phyloP scores from a whole-genome alignment of 2,329 filamentous ascomycete species.

The Tympanopsis confertula region DNA sequence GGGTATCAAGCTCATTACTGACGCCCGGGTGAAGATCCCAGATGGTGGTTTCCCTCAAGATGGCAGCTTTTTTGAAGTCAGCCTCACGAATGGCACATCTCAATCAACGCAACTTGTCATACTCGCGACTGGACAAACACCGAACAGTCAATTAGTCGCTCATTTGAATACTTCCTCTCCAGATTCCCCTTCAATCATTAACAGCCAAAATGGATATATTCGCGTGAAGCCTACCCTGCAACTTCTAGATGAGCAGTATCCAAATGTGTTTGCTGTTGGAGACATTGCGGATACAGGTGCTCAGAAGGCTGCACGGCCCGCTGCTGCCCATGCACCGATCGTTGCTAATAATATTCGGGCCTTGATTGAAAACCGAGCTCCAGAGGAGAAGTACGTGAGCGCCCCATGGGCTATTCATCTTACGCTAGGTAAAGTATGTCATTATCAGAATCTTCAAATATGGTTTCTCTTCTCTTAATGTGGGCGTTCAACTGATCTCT shows the following conservation, averaged over 20 bases:
- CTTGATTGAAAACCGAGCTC: constrained; percentile 20
- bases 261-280: constrained; percentile 36
- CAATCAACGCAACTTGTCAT: constrained; percentile 29
- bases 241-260: constrained; percentile 19
- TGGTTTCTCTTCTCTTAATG: background rate
- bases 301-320: constrained; percentile 31
- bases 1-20: constrained; percentile 19
- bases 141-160: constrained; percentile 27
- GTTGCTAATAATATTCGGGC: constrained; percentile 31
- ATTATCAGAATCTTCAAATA: too few species aligned
- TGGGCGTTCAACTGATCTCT: background rate
- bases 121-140: constrained; percentile 34
- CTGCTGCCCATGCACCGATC: constrained; percentile 26
- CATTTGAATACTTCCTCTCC: constrained; percentile 11
- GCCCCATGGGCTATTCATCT: constrained; percentile 24
- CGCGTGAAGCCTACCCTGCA: constrained; percentile 33
- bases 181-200: constrained; percentile 9
- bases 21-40: constrained; percentile 14
- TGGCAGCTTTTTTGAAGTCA: constrained; percentile 10
- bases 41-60: constrained; percentile 10
- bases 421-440: constrained; percentile 21
- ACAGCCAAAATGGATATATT: constrained; percentile 19
- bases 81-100: constrained; percentile 16
- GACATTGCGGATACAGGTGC: constrained; percentile 34
- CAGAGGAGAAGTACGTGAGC: constrained; percentile 15